Conservation (phyloP, 768 basidiomycete genomes). For the Mrakia frigida region DNA sequence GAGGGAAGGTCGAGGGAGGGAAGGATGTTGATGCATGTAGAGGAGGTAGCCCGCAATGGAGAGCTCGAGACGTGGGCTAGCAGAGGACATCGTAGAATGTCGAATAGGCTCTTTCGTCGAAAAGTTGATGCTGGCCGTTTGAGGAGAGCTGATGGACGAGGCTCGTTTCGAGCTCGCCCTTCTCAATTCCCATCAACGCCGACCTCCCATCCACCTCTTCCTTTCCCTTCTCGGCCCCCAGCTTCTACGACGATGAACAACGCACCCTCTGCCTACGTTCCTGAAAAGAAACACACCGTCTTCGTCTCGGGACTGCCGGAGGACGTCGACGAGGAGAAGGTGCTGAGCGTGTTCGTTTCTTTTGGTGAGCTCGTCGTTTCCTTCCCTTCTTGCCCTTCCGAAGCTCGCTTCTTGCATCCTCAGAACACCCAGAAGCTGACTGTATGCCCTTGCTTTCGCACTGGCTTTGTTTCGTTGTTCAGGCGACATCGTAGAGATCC, state of each 20-base stretch:
- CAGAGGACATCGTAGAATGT: not conserved
- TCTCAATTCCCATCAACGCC: not conserved
- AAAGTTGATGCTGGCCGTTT: too few species aligned
- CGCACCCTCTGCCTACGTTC: not conserved
- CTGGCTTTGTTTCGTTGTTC: not conserved
- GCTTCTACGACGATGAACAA: slow-evolving; percentile 20
- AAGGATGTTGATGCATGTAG: not conserved
- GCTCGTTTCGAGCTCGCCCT: not conserved
- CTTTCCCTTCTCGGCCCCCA: not conserved
- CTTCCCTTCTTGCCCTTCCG: not conserved
- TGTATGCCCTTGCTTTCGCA: too few species aligned
- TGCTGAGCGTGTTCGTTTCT: slow-evolving; percentile 27
- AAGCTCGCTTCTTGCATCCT: not conserved
- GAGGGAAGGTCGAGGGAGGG: not conserved
- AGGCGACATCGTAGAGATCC: slow-evolving; percentile 30
- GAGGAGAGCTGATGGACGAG: too few species aligned
- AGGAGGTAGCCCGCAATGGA: not conserved
- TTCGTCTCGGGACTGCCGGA: slow-evolving; percentile 28
- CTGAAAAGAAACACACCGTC: slow-evolving; percentile 29
- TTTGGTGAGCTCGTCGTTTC: slow-evolving; percentile 20
- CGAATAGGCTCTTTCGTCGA: too few species aligned
- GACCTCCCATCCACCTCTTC: too few species aligned
- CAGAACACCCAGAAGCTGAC: too few species aligned
- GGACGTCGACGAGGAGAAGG: slow-evolving; percentile 16
- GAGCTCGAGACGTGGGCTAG: not conserved